phyloP scores from a whole-genome alignment of 2,329 filamentous ascomycete genomes.

The Fusarium veterinarium region DNA sequence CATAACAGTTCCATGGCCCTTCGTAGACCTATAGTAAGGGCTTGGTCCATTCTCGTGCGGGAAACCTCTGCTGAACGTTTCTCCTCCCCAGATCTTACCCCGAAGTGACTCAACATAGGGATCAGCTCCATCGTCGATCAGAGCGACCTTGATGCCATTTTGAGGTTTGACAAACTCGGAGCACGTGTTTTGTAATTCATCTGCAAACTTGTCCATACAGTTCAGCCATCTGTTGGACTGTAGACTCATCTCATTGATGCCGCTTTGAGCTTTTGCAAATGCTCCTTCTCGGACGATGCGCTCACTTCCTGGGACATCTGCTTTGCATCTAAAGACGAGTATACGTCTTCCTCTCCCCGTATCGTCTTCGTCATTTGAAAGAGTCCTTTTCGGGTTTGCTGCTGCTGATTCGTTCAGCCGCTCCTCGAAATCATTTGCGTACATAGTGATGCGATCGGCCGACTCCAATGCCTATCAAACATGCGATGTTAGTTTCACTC shows the following conservation, averaged over 20 bases:
- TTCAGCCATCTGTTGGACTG: constrained; percentile 2
- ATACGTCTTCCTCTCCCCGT: not conserved
- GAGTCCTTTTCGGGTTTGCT: not conserved
- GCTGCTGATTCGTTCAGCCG: not conserved
- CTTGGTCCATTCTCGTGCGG: not conserved
- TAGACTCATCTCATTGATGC: not conserved
- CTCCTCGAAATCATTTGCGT: not conserved
- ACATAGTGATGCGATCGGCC: not conserved
- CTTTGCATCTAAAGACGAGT: not conserved
- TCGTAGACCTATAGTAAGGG: not conserved
- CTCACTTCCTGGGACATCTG: not conserved
- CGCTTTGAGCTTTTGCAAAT: not conserved
- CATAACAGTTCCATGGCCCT: not conserved
- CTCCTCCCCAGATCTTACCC: not conserved
- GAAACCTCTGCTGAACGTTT: not conserved
- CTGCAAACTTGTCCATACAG: constrained; percentile 3
- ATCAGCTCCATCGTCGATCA: not conserved
- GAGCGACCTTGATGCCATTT: not conserved
- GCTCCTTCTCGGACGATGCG: not conserved
- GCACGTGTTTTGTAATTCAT: not conserved
- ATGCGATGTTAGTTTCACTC: no score
- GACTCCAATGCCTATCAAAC: not conserved
- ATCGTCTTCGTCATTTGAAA: not conserved
- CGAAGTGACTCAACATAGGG: not conserved
- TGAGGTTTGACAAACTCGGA: not conserved